A percentile compares a stretch with the other conserved stretches of the same genome.
phyloP scores from a whole-genome alignment of 805 yeast genomes.

The Blastobotrys robertii region DNA sequence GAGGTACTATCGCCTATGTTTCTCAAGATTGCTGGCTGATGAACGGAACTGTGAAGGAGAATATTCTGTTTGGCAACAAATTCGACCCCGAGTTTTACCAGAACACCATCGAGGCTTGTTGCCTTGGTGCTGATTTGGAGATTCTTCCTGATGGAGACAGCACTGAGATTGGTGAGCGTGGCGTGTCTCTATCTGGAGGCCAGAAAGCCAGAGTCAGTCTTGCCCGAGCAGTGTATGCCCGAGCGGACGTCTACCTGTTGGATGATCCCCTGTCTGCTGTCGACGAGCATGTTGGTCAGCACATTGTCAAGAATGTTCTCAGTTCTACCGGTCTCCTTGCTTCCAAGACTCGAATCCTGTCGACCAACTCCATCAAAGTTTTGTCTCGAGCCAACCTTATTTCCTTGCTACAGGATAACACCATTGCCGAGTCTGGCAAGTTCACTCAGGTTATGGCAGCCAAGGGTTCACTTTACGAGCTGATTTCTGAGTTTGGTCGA shows the following conservation, averaged over 20 bases:
- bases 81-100: conserved; percentile 43
- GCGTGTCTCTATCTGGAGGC: conserved; percentile 81
- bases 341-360: conserved; percentile 65
- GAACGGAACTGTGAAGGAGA: conserved; percentile 82
- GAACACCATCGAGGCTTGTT: conserved; percentile 52
- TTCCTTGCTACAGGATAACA: conserved; percentile 50
- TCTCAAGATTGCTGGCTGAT: conserved; percentile 93
- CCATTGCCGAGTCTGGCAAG: conserved; percentile 30
- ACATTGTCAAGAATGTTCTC: conserved; percentile 63
- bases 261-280: conserved; percentile 83
- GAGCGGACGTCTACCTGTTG: conserved; percentile 54
- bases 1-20: conserved; percentile 79
- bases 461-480: conserved; percentile 17
- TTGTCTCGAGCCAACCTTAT: conserved; percentile 64
- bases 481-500: conserved; percentile 21
- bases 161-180: conserved; percentile 79
- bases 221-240: conserved; percentile 70
- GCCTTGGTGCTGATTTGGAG: conserved; percentile 53
- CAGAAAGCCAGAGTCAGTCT: conserved; percentile 75
- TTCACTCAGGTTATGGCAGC: conserved; percentile 20
- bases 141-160: conserved; percentile 64
- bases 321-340: conserved; percentile 72
- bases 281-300: conserved; percentile 79
- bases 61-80: conserved; percentile 57
- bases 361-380: conserved; percentile 81